phyloP scores from a whole-genome alignment of 495 filamentous ascomycete genomes.

The Tuber borchii region DNA sequence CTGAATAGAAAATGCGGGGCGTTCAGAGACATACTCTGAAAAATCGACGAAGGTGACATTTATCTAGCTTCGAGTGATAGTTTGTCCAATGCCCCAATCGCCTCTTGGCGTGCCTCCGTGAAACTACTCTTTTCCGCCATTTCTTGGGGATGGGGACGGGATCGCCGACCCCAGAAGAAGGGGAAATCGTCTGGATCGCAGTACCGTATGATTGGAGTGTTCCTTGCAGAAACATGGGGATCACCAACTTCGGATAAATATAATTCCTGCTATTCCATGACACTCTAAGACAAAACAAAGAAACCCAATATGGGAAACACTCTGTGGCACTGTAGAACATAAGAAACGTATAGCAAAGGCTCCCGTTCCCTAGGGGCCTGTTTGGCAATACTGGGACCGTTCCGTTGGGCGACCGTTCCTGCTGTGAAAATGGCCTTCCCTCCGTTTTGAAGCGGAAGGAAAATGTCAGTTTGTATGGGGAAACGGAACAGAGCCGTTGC shows the following conservation, averaged over 20 bases:
- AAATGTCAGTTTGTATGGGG: no score
- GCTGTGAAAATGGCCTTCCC: no score
- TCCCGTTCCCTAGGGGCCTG: no score
- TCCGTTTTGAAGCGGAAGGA: no score
- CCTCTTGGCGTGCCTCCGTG: neutral
- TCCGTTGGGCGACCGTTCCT: no score
- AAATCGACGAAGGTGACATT: neutral
- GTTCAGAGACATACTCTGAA: neutral
- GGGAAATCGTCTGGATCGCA: neutral
- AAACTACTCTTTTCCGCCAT: neutral
- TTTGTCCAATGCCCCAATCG: neutral
- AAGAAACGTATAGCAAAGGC: no score
- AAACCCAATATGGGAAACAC: no score
- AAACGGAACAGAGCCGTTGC: no score
- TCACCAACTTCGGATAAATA: neutral
- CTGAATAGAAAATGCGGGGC: neutral
- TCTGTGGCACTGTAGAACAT: no score
- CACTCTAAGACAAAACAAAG: no score
- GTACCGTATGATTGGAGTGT: neutral
- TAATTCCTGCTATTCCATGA: no score
- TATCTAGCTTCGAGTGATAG: neutral
- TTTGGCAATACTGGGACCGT: no score
- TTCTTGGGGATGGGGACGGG: neutral
- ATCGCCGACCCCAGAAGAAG: neutral
- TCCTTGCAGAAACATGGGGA: neutral